Evolutionary conservation across 495 filamentous ascomycete genomes (phyloP).

Genomic region (Hypoxylon crocopeplum): DNA sequence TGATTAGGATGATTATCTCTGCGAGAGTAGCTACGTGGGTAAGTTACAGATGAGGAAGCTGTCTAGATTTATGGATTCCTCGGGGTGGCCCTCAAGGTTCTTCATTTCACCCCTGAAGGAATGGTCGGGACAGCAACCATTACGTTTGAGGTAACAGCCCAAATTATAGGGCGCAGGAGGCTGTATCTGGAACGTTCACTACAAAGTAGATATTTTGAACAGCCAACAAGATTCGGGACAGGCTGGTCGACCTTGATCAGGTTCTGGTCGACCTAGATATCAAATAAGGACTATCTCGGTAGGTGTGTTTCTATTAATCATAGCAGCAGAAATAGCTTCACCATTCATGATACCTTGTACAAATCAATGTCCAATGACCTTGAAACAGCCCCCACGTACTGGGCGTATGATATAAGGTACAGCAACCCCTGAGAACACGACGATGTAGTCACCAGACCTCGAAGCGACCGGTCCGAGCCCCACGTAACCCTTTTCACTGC

Average conservation of each 20-base stretch:
- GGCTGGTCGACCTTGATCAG: neutral
- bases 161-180: neutral
- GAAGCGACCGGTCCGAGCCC: neutral
- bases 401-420: neutral
- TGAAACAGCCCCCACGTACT: conserved; percentile 2
- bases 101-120: conserved; percentile 13
- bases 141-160: neutral
- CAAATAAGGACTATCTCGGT: neutral
- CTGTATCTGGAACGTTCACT: neutral
- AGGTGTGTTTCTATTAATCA: neutral
- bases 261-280: neutral
- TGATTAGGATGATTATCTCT: neutral
- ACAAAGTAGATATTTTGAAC: neutral
- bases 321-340: neutral
- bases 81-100: conserved; percentile 21
- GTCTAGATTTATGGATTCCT: conserved; percentile 7
- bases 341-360: conserved; percentile 4
- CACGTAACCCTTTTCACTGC: too few relatives aligned
- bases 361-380: neutral
- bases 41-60: conserved; percentile 1
- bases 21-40: neutral
- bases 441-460: conserved; percentile 4
- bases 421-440: neutral
- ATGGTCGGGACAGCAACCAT: conserved; percentile 4
- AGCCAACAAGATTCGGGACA: neutral